Conservation (phyloP, 306 rosid species). For the Quillaja saponaria region DNA sequence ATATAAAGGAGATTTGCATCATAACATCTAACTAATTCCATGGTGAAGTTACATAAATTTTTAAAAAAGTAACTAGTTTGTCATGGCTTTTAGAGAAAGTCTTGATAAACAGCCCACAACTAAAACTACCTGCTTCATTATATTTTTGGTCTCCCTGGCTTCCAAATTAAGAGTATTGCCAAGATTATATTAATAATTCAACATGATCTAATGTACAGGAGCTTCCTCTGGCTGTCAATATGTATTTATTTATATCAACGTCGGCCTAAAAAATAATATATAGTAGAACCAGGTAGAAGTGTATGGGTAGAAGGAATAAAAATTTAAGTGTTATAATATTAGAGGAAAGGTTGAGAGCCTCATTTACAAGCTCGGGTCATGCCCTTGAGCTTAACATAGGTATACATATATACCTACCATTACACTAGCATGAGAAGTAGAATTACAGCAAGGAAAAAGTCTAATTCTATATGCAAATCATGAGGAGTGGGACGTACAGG, state of each 20-base stretch:
- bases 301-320: slow-evolving; percentile 23
- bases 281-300: slow-evolving; percentile 24
- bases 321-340: not conserved
- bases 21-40: slow-evolving; percentile 34
- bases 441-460: too few relatives aligned
- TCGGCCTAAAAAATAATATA: not conserved
- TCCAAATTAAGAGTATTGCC: slow-evolving; percentile 64
- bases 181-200: slow-evolving; percentile 57
- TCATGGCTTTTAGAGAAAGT: slow-evolving; percentile 60
- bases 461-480: too few relatives aligned
- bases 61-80: slow-evolving; percentile 67
- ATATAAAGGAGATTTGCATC: slow-evolving; percentile 49
- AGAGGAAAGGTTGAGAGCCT: slow-evolving; percentile 18
- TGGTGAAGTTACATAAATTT: slow-evolving; percentile 46
- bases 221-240: slow-evolving; percentile 29
- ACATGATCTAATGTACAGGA: slow-evolving; percentile 38
- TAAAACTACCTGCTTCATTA: slow-evolving; percentile 40
- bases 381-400: too few relatives aligned
- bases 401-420: too few relatives aligned
- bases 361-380: too few relatives aligned
- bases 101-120: slow-evolving; percentile 42
- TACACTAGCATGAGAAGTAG: too few relatives aligned
- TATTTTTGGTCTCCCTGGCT: slow-evolving; percentile 59
- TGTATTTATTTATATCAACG: too few relatives aligned
- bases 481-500: too few relatives aligned